phyloP scores from a whole-genome alignment of 2,329 filamentous ascomycete genomes.

The Cladosporium oxysporum region DNA sequence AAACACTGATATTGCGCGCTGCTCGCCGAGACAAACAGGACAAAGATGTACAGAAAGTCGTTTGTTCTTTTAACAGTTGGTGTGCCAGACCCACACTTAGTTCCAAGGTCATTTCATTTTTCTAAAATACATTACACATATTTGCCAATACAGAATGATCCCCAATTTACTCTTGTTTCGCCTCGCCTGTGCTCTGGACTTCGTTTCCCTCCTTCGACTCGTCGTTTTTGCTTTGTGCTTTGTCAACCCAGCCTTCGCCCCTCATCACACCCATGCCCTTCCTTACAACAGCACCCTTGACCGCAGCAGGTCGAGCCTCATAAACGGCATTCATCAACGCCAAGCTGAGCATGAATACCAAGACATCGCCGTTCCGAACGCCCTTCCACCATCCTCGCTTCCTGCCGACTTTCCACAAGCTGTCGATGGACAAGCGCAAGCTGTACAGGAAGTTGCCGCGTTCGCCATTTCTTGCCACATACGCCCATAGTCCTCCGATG shows the following conservation, averaged over 20 bases:
- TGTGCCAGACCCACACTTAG: neutral
- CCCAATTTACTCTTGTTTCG: neutral
- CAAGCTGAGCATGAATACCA: slow-evolving; percentile 77
- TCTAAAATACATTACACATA: neutral
- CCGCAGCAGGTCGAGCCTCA: slow-evolving; percentile 67
- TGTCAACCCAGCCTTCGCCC: slow-evolving; percentile 60
- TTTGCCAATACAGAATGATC: neutral
- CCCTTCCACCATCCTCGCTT: slow-evolving; percentile 88
- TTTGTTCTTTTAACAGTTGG: neutral
- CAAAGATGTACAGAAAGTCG: neutral
- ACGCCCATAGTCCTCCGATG: slow-evolving; percentile 81
- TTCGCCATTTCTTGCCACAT: slow-evolving; percentile 67
- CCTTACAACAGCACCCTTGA: slow-evolving; percentile 66
- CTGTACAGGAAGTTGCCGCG: slow-evolving; percentile 76
- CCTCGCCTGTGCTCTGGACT: neutral
- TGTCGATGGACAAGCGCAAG: slow-evolving; percentile 76
- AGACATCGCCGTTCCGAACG: slow-evolving; percentile 78
- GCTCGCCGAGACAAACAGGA: neutral
- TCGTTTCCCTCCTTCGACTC: neutral
- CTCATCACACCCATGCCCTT: slow-evolving; percentile 73
- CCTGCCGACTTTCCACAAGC: slow-evolving; percentile 87
- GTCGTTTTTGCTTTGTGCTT: neutral
- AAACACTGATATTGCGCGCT: neutral
- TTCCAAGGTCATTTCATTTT: neutral
- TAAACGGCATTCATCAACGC: slow-evolving; percentile 77